Percentiles rank a stretch among this genome's conserved stretches.
These are phyloP conservation scores for Stevia rebaudiana DNA, from an alignment of 140 eudicot species.

Conservation along the genomic window DNA sequence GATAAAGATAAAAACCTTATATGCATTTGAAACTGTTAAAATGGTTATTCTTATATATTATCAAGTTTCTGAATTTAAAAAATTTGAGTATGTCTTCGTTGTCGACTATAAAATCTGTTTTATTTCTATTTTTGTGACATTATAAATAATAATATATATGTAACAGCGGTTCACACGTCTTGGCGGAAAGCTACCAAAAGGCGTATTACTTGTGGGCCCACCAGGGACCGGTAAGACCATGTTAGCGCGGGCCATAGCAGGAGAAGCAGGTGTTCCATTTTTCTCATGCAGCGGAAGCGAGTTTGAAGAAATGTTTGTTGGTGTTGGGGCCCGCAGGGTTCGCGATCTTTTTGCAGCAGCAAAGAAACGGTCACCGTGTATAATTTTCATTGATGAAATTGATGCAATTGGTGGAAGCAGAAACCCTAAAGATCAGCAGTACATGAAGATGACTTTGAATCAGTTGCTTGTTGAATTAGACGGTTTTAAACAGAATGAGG, in stretches of 20 bases:
- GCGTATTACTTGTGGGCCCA: constrained; percentile 94
- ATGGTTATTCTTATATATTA: background rate
- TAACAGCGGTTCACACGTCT: constrained; percentile 73
- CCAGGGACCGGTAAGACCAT: constrained; percentile 98
- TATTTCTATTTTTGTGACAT: background rate
- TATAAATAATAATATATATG: background rate
- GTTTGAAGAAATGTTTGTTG: constrained; percentile 99
- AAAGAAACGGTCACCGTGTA: constrained; percentile 93
- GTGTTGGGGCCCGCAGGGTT: constrained; percentile 94
- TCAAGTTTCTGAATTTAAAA: background rate
- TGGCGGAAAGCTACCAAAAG: constrained; percentile 97
- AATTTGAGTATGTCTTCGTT: background rate
- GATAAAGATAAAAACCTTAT: too few species aligned
- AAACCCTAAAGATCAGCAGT: constrained; percentile 86
- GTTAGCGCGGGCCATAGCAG: constrained; percentile 98
- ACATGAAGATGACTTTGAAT: constrained; percentile 92
- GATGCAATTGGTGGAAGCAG: constrained; percentile 98
- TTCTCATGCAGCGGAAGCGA: constrained; percentile 96
- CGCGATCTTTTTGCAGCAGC: constrained; percentile 95
- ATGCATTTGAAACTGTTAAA: background rate
- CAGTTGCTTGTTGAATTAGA: constrained; percentile 92
- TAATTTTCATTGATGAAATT: constrained; percentile 86
- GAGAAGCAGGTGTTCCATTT: constrained; percentile 97
- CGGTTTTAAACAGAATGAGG: constrained; percentile 94
- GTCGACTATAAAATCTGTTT: background rate